These are phyloP conservation scores for Herpetospermum pedunculosum DNA, from an alignment of 306 rosid species.

Conservation along the genomic window DNA sequence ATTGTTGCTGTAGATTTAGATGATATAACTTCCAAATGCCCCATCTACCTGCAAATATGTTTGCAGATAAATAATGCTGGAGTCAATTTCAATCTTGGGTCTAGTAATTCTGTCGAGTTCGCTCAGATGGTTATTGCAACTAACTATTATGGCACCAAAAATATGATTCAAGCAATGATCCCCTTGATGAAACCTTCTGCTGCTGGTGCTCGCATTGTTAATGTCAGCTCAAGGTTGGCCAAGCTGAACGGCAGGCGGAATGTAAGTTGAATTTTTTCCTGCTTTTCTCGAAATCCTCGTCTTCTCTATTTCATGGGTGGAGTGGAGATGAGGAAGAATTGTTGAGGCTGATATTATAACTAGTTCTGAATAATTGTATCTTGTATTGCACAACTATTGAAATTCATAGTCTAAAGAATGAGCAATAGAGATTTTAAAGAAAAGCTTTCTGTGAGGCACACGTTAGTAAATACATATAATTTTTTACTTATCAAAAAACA, in stretches of 20 bases:
- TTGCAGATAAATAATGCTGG: constrained; percentile 83
- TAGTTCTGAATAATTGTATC: background rate
- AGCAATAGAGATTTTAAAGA: background rate
- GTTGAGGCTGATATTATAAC: background rate
- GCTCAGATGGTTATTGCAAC: constrained; percentile 54
- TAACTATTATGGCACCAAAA: constrained; percentile 65
- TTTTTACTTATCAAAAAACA: too few relatives aligned
- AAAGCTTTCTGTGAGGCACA: too few relatives aligned
- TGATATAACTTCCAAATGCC: background rate
- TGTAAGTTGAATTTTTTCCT: constrained; percentile 29
- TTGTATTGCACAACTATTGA: background rate
- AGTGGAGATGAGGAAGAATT: background rate
- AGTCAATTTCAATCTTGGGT: constrained; percentile 76
- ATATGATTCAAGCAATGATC: constrained; percentile 65
- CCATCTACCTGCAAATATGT: background rate
- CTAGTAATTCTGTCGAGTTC: constrained; percentile 58
- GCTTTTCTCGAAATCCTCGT: background rate
- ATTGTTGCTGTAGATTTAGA: background rate
- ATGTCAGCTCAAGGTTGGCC: constrained; percentile 76
- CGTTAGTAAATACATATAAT: background rate
- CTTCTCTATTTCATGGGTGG: background rate
- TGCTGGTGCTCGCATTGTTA: constrained; percentile 66
- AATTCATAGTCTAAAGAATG: background rate
- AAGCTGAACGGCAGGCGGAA: constrained; percentile 67
- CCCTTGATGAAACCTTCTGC: constrained; percentile 73